Evolutionary conservation across 2,329 filamentous ascomycete genomes (phyloP).

Genomic region (Colletotrichum sojae): DNA sequence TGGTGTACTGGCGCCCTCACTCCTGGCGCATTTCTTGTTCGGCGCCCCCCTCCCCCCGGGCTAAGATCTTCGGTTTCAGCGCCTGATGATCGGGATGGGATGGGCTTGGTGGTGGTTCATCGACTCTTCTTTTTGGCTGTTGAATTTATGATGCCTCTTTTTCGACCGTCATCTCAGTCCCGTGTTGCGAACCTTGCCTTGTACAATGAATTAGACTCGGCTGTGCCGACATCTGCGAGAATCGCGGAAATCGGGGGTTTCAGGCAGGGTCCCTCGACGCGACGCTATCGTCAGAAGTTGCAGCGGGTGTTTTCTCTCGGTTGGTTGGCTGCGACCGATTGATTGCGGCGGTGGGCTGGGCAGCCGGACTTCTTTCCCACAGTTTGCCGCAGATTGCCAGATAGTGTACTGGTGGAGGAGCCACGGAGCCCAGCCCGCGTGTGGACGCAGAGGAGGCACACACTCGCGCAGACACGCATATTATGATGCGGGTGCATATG

Average conservation of each 20-base stretch:
- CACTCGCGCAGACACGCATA: constrained; percentile 8
- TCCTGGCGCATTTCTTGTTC: constrained; percentile 12
- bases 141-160: background rate
- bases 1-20: constrained; percentile 12
- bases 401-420: background rate
- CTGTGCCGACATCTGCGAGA: background rate
- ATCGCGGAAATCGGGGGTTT: constrained; percentile 9
- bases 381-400: background rate
- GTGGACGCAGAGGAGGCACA: constrained; percentile 5
- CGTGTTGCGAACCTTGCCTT: constrained; percentile 16
- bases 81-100: constrained; percentile 31
- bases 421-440: background rate
- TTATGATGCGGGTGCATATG: constrained; percentile 30
- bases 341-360: constrained; percentile 1
- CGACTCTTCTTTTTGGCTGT: constrained; percentile 2
- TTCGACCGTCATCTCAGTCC: constrained; percentile 5
- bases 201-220: background rate
- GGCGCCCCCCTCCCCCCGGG: constrained; percentile 15
- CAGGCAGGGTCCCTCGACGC: constrained; percentile 2
- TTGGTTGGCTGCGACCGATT: constrained; percentile 5
- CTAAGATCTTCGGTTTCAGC: constrained; percentile 38
- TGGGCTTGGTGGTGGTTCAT: constrained; percentile 29
- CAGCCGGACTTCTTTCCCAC: background rate
- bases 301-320: constrained; percentile 14
- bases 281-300: constrained; percentile 35